phyloP scores from a whole-genome alignment of 2,329 filamentous ascomycete genomes.

The Botryosphaeria dothidea region DNA sequence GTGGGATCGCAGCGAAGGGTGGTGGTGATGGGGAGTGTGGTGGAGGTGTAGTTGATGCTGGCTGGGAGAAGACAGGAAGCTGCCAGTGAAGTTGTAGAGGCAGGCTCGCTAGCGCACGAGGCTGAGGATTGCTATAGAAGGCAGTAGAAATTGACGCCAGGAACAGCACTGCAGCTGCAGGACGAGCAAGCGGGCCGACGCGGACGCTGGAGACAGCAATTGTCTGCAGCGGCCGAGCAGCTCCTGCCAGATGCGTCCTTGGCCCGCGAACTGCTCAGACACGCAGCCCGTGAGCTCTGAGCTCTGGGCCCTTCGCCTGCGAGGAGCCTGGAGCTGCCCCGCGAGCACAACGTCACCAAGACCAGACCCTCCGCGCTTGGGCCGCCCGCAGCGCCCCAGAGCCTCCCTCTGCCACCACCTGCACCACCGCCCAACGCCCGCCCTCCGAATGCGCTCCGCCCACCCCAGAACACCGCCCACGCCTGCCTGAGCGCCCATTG shows the following conservation, averaged over 20 bases:
- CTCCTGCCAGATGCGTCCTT: background rate
- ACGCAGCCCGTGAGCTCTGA: background rate
- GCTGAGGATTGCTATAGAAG: conserved; percentile 35
- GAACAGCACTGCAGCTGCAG: conserved; percentile 2
- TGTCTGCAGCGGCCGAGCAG: background rate
- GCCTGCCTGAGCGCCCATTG: background rate
- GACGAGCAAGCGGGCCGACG: conserved; percentile 4
- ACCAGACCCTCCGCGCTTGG: conserved; percentile 5
- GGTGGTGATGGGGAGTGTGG: conserved; percentile 10
- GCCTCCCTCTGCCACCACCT: background rate
- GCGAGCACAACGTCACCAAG: conserved; percentile 8
- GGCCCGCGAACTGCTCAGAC: too few species aligned
- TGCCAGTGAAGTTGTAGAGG: conserved; percentile 13
- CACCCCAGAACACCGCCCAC: background rate
- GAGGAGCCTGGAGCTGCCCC: background rate
- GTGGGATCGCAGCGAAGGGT: background rate
- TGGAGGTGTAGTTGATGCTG: conserved; percentile 5
- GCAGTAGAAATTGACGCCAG: conserved; percentile 15
- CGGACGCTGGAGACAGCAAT: background rate
- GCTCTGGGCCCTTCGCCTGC: conserved; percentile 2
- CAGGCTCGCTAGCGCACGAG: conserved; percentile 22
- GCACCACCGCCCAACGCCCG: background rate
- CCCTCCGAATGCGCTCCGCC: background rate
- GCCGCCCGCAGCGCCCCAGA: background rate
- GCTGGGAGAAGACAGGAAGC: background rate